Evolutionary conservation across 495 filamentous ascomycete species (phyloP).

Genomic region (Aspergillus sparsus): DNA sequence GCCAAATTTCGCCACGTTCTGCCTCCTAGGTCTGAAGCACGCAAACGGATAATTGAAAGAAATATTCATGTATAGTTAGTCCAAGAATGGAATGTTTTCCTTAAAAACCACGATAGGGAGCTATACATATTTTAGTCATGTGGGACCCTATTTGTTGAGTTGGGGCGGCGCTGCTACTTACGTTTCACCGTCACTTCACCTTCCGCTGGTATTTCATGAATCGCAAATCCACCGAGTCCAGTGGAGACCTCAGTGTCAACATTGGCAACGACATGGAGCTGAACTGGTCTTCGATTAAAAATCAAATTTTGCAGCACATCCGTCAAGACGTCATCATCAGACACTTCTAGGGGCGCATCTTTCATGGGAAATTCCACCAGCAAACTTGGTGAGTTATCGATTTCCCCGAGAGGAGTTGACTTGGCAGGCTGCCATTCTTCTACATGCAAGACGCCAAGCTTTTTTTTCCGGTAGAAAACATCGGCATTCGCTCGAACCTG

Average conservation of each 20-base stretch:
- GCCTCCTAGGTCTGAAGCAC: slow-evolving; percentile 71
- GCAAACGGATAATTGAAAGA: slow-evolving; percentile 73
- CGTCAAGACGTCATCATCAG: slow-evolving; percentile 70
- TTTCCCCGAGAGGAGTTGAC: slow-evolving; percentile 65
- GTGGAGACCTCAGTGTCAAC: slow-evolving; percentile 83
- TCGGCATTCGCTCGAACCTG: slow-evolving; percentile 73
- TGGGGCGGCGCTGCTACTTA: slow-evolving; percentile 46
- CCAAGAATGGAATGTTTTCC: slow-evolving; percentile 73
- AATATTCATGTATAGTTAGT: slow-evolving; percentile 70
- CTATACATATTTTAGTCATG: slow-evolving; percentile 30
- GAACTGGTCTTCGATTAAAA: slow-evolving; percentile 64
- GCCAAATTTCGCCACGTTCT: slow-evolving; percentile 67
- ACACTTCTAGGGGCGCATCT: slow-evolving; percentile 78
- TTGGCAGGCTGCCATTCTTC: slow-evolving; percentile 81
- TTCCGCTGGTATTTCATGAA: slow-evolving; percentile 81
- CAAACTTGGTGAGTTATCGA: slow-evolving; percentile 57
- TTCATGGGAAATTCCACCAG: slow-evolving; percentile 72
- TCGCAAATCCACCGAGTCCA: slow-evolving; percentile 71
- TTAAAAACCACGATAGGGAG: slow-evolving; percentile 52
- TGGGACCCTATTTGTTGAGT: slow-evolving; percentile 16
- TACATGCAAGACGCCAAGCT: slow-evolving; percentile 76
- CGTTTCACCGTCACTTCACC: slow-evolving; percentile 87
- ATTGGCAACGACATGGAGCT: slow-evolving; percentile 71
- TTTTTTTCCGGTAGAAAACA: slow-evolving; percentile 71
- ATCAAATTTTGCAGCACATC: slow-evolving; percentile 73